phyloP scores from a whole-genome alignment of 768 basidiomycete genomes.

The Mycena kentingensis region DNA sequence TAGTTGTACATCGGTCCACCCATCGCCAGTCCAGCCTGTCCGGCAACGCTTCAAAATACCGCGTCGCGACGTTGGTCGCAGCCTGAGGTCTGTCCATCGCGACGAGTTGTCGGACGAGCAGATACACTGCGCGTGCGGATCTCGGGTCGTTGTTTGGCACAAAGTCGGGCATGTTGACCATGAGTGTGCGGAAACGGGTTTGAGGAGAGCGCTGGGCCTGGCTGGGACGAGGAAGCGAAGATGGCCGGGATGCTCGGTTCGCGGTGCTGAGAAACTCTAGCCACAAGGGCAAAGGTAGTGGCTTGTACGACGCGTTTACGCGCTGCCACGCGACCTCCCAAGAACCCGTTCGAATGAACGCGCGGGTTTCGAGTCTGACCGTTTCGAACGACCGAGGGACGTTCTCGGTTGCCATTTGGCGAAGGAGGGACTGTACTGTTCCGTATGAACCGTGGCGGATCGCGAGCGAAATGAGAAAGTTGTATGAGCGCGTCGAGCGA shows the following conservation, averaged over 20 bases:
- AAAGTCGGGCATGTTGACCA: constrained; percentile 44
- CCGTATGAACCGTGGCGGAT: constrained; percentile 54
- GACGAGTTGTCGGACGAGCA: constrained; percentile 52
- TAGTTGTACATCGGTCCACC: constrained; percentile 44
- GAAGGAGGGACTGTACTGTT: constrained; percentile 46
- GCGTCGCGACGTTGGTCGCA: constrained; percentile 48
- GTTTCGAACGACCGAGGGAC: constrained; percentile 55
- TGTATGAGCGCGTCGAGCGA: constrained; percentile 48
- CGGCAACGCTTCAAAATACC: constrained; percentile 55
- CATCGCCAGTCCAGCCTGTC: constrained; percentile 36
- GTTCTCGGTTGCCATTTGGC: constrained; percentile 45
- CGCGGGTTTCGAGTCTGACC: constrained; percentile 56
- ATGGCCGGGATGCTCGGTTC: constrained; percentile 30
- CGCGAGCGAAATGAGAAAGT: constrained; percentile 47
- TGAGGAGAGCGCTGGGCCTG: constrained; percentile 20
- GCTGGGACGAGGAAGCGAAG: not conserved
- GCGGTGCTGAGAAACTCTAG: constrained; percentile 56
- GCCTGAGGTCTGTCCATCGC: constrained; percentile 35
- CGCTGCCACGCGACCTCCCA: constrained; percentile 63
- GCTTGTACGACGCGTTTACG: constrained; percentile 30
- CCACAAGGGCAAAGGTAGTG: constrained; percentile 47
- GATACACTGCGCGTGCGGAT: constrained; percentile 47
- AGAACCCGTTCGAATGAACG: constrained; percentile 53
- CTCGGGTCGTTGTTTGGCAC: constrained; percentile 33
- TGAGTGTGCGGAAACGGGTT: constrained; percentile 39